Conservation (phyloP, 306 rosid species). For the Neltuma alba region DNA sequence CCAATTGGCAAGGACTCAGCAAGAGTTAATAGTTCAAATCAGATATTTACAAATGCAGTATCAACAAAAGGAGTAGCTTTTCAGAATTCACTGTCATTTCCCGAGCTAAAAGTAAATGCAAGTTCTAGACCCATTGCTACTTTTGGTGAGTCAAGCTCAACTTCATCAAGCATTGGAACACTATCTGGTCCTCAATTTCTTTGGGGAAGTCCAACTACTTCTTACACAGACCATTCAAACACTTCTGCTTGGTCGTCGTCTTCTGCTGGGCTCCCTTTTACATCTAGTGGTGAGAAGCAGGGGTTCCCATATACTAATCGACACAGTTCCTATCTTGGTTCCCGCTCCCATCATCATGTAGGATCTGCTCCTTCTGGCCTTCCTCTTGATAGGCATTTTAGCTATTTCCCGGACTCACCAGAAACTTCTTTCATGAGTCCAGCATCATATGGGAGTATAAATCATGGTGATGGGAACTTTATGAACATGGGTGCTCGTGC, state of each 20-base stretch:
- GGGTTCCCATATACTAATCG: constrained; percentile 47
- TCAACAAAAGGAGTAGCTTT: constrained; percentile 50
- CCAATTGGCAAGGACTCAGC: constrained; percentile 79
- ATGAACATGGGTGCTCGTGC: constrained; percentile 54
- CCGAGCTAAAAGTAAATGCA: constrained; percentile 53
- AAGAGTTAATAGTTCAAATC: constrained; percentile 48
- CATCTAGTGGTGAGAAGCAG: constrained; percentile 64
- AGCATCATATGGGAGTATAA: constrained; percentile 51
- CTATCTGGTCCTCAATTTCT: constrained; percentile 80
- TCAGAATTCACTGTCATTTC: constrained; percentile 57
- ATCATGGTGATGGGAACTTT: constrained; percentile 50
- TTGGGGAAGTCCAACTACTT: constrained; percentile 74
- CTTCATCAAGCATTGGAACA: constrained; percentile 61
- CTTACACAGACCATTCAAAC: constrained; percentile 53
- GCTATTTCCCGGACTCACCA: constrained; percentile 69
- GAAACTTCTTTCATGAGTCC: constrained; percentile 60
- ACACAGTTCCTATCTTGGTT: constrained; percentile 57
- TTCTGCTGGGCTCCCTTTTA: constrained; percentile 52
- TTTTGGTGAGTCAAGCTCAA: constrained; percentile 49
- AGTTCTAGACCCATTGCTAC: constrained; percentile 55
- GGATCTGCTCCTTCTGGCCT: constrained; percentile 77
- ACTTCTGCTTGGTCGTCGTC: constrained; percentile 63
- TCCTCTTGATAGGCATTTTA: constrained; percentile 67
- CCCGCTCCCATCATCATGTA: constrained; percentile 56
- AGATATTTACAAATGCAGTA: constrained; percentile 37